These are phyloP conservation scores for Trichomonascus vanleenenianus DNA, from an alignment of 805 yeast genomes.

Conservation along the genomic window DNA sequence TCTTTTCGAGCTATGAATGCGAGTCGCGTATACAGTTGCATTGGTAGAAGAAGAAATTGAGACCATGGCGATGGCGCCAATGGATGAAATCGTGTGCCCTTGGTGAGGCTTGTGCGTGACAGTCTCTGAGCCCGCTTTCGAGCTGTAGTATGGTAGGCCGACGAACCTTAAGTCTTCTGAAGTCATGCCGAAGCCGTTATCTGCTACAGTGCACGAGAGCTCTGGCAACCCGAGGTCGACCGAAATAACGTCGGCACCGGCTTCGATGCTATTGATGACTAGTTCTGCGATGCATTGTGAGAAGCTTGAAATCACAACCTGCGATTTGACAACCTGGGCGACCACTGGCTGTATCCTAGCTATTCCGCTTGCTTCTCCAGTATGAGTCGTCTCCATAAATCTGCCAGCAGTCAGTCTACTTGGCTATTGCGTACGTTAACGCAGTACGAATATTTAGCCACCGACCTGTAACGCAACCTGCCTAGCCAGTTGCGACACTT, in stretches of 20 bases:
- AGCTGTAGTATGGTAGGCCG: conserved; percentile 39
- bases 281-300: conserved; percentile 11
- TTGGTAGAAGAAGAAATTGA: conserved; percentile 36
- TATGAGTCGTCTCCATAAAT: no score
- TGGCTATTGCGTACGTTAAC: no score
- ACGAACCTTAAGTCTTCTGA: conserved; percentile 36
- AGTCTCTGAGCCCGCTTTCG: conserved; percentile 29
- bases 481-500: no score
- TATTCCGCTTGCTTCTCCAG: no score
- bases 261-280: conserved; percentile 17
- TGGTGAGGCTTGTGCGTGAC: conserved; percentile 21
- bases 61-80: conserved; percentile 34
- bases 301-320: conserved; percentile 6
- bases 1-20: conserved; percentile 9
- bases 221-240: conserved; percentile 7
- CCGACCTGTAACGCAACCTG: no score
- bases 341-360: not conserved
- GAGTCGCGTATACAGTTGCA: conserved; percentile 12
- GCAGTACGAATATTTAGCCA: no score
- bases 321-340: conserved; percentile 2
- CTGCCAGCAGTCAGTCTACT: no score
- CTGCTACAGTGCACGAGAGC: conserved; percentile 33
- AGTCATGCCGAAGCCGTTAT: conserved; percentile 57
- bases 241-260: conserved; percentile 11
- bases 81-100: conserved; percentile 48